Base-by-base conservation (phyloP, 1,284 basidiomycete species). In the Puccinia novopanici region DNA sequence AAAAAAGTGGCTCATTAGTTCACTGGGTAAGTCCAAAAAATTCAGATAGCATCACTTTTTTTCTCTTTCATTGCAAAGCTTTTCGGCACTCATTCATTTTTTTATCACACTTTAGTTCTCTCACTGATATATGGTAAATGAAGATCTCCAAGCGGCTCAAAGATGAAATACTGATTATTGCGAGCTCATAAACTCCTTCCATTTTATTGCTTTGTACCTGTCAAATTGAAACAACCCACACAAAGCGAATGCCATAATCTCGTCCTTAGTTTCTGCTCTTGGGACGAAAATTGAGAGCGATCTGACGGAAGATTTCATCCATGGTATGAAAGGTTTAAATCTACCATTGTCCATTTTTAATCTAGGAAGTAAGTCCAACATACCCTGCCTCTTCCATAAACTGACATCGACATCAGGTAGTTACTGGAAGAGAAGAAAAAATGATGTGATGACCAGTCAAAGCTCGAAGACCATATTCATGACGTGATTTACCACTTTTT, bases 41-140 rank as follows among this genome's bases (percentile, higher is more conserved):
- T 55, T n/a, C n/a, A n/a, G n/a, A 27, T 34, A 40, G 45, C 22
- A 54, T 45, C 24, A 37, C 15, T 30, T 27, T 42, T 24, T 59
- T 72, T 19, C 37, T 17, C 40, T 73, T 55, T n/a, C 24, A 59
- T 2, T 13, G 22, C 40, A 42, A 57, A 27, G n/a, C 45, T 27
- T 40, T 67, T 15, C 15, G 48, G 19, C 5, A 27, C 15, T 30
- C 24, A 76, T 30, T 24, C 50, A 34, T 22, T 10, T 15, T 75
- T 19, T 30, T 30, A 63, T 45, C n/a, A 37, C 40, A 13, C 48
- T 45, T 48, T 19, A 76, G 75, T 76, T 15, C 37, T 76, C 22
- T 67, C 75, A 50, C 22, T 76, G n/a, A 45, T 54, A 67, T 76
- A 63, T 50, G 63, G 75, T 76, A 37, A 76, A 37, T 45, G n/a